These are phyloP conservation scores for Anthracocystis setariae DNA, from an alignment of 1,284 basidiomycete genomes.

Conservation along the genomic window DNA sequence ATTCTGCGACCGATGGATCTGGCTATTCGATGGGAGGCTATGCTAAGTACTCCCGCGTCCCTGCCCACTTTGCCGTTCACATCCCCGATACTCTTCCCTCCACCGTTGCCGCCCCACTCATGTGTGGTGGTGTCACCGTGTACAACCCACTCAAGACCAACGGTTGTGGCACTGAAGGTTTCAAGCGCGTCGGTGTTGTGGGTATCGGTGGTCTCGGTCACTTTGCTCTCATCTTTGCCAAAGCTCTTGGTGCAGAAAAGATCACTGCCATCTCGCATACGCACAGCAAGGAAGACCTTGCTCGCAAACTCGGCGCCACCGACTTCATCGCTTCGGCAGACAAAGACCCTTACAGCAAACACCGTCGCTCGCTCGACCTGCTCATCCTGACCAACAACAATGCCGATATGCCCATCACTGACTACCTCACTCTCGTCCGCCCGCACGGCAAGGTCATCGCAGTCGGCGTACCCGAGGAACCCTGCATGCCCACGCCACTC, in stretches of 20 bases:
- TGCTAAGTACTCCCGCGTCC: constrained; percentile 56
- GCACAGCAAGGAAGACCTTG: constrained; percentile 51
- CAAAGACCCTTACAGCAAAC: constrained; percentile 44
- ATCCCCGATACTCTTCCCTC: constrained; percentile 61
- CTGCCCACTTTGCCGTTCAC: constrained; percentile 61
- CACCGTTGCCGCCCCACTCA: constrained; percentile 58
- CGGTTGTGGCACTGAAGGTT: constrained; percentile 50
- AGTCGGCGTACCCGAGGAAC: constrained; percentile 68
- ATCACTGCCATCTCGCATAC: constrained; percentile 60
- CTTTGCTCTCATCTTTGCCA: constrained; percentile 60
- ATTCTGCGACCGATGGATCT: constrained; percentile 69
- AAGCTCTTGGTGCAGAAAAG: constrained; percentile 55
- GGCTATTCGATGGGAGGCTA: constrained; percentile 57
- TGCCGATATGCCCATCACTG: constrained; percentile 66
- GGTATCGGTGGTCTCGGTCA: constrained; percentile 62
- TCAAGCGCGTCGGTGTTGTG: constrained; percentile 60
- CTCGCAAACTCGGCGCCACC: constrained; percentile 55
- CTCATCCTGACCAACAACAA: constrained; percentile 70
- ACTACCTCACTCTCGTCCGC: constrained; percentile 68
- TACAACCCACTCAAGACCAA: constrained; percentile 62
- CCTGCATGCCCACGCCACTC: constrained; percentile 57
- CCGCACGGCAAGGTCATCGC: constrained; percentile 69
- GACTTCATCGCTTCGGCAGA: constrained; percentile 53
- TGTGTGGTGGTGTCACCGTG: constrained; percentile 65
- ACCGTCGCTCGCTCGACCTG: constrained; percentile 69